A percentile compares a stretch with the other conserved stretches of the same genome.
Evolutionary conservation across 192 early-diverging fungal species (phyloP).

Genomic region (Umbelopsis ramanniana): DNA sequence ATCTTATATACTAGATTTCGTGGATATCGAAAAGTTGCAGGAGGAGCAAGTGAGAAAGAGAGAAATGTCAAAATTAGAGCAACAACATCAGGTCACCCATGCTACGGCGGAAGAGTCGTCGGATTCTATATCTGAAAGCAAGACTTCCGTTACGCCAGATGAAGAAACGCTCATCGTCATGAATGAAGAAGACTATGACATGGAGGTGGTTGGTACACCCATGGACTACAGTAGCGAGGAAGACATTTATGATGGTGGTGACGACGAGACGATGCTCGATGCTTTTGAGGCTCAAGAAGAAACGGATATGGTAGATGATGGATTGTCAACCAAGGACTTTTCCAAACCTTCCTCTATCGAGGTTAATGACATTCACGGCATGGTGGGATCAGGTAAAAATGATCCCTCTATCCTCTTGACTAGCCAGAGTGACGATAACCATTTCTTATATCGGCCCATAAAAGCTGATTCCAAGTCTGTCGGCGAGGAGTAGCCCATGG

Average conservation of each 20-base stretch:
- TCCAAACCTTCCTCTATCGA: background rate
- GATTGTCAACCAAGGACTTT: background rate
- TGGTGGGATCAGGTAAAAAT: background rate
- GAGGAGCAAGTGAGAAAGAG: constrained; percentile 5
- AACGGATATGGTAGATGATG: constrained; percentile 6
- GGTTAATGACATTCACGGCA: background rate
- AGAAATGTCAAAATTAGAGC: background rate
- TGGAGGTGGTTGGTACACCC: constrained; percentile 15
- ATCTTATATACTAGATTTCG: constrained; percentile 30
- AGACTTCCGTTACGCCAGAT: background rate
- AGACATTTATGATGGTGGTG: constrained; percentile 7
- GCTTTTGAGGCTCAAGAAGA: constrained; percentile 19
- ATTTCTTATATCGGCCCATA: background rate
- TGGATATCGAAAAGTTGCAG: constrained; percentile 24
- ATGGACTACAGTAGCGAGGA: constrained; percentile 19
- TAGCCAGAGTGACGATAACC: constrained; percentile 7
- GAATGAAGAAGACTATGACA: constrained; percentile 20
- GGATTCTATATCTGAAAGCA: background rate
- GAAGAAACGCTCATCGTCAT: constrained; percentile 12
- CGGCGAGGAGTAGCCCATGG: background rate
- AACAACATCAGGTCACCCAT: background rate
- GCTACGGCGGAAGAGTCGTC: background rate
- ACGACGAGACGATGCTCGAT: constrained; percentile 16
- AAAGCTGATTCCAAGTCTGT: background rate
- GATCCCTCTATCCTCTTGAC: background rate